Evolutionary conservation across 2,329 filamentous ascomycete species (phyloP).

Genomic region (Lecanicillium sp.): DNA sequence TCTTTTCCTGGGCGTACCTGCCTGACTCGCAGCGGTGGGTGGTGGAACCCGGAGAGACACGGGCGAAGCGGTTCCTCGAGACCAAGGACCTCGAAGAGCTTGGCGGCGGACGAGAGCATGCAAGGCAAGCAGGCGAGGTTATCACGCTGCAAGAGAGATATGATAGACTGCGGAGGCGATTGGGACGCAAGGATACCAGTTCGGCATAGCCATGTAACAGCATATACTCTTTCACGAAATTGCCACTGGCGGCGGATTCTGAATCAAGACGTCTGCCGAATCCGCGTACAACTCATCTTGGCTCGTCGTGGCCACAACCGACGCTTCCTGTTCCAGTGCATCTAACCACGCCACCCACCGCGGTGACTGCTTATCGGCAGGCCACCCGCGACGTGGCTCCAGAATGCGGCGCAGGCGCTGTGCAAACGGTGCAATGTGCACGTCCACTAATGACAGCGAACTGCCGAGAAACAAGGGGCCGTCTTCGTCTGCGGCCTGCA

Average conservation of each 20-base stretch:
- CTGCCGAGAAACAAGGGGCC: slow-evolving; percentile 62
- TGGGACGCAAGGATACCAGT: background rate
- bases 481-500: slow-evolving; percentile 40
- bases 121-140: slow-evolving; percentile 34
- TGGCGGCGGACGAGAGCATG: slow-evolving; percentile 38
- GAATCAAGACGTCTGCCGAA: slow-evolving; percentile 50
- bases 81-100: slow-evolving; percentile 43
- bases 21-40: slow-evolving; percentile 38
- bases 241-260: slow-evolving; percentile 3
- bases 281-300: slow-evolving; percentile 41
- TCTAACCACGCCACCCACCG: slow-evolving; percentile 64
- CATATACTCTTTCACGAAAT: background rate
- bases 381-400: slow-evolving; percentile 58
- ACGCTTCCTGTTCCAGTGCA: slow-evolving; percentile 57
- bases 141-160: slow-evolving; percentile 37
- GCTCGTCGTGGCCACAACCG: slow-evolving; percentile 61
- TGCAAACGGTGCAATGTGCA: slow-evolving; percentile 70
- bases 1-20: slow-evolving; percentile 45
- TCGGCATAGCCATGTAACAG: background rate
- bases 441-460: slow-evolving; percentile 57
- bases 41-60: slow-evolving; percentile 17
- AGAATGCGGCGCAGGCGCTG: slow-evolving; percentile 60
- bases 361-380: slow-evolving; percentile 51
- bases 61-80: slow-evolving; percentile 29
- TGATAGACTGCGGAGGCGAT: slow-evolving; percentile 24